Base-by-base conservation (phyloP, 2,329 filamentous ascomycete species). In the Elsinoe necatrix region DNA sequence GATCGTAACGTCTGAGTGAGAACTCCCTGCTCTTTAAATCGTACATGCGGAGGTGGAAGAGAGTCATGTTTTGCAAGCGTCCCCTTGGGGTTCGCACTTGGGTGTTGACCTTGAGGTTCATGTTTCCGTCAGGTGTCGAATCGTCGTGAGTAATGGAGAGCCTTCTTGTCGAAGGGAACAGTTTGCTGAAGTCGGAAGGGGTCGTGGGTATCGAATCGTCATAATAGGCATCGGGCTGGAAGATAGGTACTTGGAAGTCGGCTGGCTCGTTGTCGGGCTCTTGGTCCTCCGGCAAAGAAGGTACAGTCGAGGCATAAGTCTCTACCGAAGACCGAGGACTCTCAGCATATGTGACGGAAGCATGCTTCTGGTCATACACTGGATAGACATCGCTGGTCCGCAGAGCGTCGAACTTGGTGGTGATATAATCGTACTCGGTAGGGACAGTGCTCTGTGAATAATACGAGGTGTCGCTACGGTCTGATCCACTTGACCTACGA, bases 41-140 rank as follows among this genome's bases (percentile, higher is more conserved):
- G 69, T 95, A 85, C 89, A 98, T 95, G 65, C 90, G 87, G 59
- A 97, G 77, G 71, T 98, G 92, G 72, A 96, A 97, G 48, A 98
- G 83, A 4, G 84, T 88, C 64, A 87, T 81, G 63, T 83, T 82
- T 61, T 80, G 80, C 54, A 73, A 72, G 41, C 78, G 77, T 39
- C 80, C 80, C 20, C 31, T 58, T 5, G 57, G 31, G 23, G 75
- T 73, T 23, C 75, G 72, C 45, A 88, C 80, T 61, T 87, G 77
- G 4, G 89, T 92, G 68, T 95, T 91, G 58, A 97, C 79, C 29
- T 91, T 85, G 57, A 98, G 78, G 68, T 97, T 97, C 89, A 96
- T 95, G 76, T 96, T 95, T 34, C 92, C 92, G 68, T 98, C 92
- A 3, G 85, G 73, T 0, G 90, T 93, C 50, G 88, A 83, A 71